Evolutionary conservation across 768 basidiomycete species (phyloP).

Genomic region (Atractiella rhizophila): DNA sequence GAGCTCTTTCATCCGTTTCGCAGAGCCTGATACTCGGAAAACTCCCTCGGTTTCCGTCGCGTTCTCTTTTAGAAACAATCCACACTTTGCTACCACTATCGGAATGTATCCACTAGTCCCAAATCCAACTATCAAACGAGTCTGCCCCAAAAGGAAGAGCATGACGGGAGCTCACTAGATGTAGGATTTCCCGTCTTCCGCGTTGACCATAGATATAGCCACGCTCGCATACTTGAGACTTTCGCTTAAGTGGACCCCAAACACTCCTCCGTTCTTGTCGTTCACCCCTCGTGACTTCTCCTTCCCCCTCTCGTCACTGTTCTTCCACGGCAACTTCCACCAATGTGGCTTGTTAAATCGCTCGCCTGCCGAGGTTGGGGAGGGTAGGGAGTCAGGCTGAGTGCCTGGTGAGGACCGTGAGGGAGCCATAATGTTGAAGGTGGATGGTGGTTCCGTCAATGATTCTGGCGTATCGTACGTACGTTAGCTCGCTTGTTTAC

Average conservation of each 20-base stretch:
- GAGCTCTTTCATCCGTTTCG: constrained; percentile 80
- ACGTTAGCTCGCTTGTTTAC: too few relatives aligned
- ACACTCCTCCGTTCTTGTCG: constrained; percentile 28
- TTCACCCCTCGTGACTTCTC: too few relatives aligned
- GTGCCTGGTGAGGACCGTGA: too few relatives aligned
- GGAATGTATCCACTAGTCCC: constrained; percentile 89
- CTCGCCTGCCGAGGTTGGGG: too few relatives aligned
- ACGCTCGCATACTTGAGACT: constrained; percentile 67
- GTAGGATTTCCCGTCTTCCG: constrained; percentile 23
- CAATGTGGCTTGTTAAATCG: too few relatives aligned
- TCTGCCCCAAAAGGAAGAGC: not conserved
- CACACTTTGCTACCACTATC: constrained; percentile 92
- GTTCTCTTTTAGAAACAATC: constrained; percentile 79
- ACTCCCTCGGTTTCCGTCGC: constrained; percentile 81
- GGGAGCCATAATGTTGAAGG: too few relatives aligned
- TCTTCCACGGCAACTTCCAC: too few relatives aligned
- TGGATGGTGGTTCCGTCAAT: too few relatives aligned
- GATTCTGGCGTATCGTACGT: too few relatives aligned
- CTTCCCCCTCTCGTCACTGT: too few relatives aligned
- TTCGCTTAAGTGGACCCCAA: constrained; percentile 60
- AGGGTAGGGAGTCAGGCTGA: too few relatives aligned
- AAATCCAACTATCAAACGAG: constrained; percentile 17
- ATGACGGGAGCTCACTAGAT: constrained; percentile 15
- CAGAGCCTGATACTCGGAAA: constrained; percentile 87
- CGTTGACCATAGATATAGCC: constrained; percentile 70